Conservation (phyloP, 371 early-diverging fungal species). For the Smittium culicis region DNA sequence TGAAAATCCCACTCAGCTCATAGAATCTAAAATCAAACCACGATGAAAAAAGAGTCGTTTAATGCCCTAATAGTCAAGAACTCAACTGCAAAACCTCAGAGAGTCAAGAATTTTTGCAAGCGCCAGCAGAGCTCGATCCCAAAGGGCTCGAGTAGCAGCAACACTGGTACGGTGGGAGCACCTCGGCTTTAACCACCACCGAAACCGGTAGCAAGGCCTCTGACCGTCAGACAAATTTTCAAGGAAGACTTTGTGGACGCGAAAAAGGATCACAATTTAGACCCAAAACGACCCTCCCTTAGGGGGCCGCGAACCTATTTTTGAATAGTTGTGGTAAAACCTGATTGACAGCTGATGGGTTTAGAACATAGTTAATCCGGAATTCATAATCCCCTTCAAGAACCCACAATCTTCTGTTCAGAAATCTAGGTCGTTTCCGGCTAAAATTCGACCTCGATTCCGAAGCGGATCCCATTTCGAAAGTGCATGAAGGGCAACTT, state of each 20-base stretch:
- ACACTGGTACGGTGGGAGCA: background rate
- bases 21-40: background rate
- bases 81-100: background rate
- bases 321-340: no score
- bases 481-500: no score
- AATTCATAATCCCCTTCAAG: no score
- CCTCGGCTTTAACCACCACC: background rate
- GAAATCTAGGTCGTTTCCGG: no score
- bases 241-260: background rate
- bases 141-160: background rate
- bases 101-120: background rate
- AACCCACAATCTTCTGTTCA: no score
- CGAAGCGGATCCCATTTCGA: no score
- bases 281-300: no score
- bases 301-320: no score
- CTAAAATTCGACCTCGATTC: no score
- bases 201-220: background rate
- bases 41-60: background rate
- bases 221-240: background rate
- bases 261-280: background rate
- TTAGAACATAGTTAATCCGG: no score
- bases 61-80: background rate
- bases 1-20: background rate
- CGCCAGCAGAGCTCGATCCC: background rate
- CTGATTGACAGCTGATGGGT: no score